A percentile compares a stretch with the other conserved stretches of the same genome.
Conservation (phyloP, 2,329 filamentous ascomycete genomes). For the Monosporascus sp. region DNA sequence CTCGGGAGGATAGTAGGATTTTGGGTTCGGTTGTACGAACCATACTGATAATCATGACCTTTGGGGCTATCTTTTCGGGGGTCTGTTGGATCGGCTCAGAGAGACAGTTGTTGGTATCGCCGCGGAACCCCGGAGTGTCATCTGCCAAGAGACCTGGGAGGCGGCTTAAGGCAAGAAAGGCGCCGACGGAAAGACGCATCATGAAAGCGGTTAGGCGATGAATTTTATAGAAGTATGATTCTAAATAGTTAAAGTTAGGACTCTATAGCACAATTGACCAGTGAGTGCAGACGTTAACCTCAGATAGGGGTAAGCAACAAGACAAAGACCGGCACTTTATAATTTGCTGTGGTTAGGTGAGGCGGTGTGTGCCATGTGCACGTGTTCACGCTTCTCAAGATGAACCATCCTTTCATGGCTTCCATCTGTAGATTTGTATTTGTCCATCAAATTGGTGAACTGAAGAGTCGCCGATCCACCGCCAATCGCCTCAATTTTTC, state of each 20-base stretch:
- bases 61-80: conserved; percentile 42
- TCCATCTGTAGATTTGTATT: no score
- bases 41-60: conserved; percentile 60
- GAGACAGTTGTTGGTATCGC: not conserved
- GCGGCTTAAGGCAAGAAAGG: not conserved
- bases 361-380: no score
- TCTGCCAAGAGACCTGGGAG: not conserved
- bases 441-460: no score
- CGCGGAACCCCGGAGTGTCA: not conserved
- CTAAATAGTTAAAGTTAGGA: not conserved
- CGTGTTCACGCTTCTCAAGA: no score
- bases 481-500: no score
- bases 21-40: conserved; percentile 28
- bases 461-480: no score
- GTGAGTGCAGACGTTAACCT: no score
- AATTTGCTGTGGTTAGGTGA: no score
- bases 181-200: not conserved
- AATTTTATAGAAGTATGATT: not conserved
- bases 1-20: not conserved
- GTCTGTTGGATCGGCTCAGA: not conserved
- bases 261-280: not conserved
- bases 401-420: no score
- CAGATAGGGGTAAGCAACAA: no score
- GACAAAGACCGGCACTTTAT: no score
- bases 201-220: not conserved